Evolutionary conservation across 2,329 filamentous ascomycete genomes (phyloP).

Genomic region (Ceratocystis eucalypticola): DNA sequence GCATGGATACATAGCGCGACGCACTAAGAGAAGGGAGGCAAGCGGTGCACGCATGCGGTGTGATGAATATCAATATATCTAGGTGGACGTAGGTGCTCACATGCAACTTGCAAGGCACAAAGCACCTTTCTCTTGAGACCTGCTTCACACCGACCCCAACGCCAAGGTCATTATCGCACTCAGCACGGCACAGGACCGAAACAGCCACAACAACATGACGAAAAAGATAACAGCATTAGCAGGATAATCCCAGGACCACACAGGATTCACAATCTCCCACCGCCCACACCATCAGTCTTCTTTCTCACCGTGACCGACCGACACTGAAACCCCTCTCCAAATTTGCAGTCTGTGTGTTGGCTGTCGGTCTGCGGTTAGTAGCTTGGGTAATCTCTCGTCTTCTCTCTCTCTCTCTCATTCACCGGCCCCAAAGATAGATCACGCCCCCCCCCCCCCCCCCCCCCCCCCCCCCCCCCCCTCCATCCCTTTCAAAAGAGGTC

Average conservation of each 20-base stretch:
- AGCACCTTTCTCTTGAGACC: neutral
- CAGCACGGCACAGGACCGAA: too few species aligned
- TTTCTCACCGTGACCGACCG: neutral
- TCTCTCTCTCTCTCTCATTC: too few species aligned
- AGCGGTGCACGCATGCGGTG: neutral
- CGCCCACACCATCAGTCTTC: neutral
- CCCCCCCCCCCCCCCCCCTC: neutral
- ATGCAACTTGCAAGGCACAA: too few species aligned
- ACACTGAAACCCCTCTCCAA: neutral
- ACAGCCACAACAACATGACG: neutral
- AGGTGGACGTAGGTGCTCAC: neutral
- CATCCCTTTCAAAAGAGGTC: too few species aligned
- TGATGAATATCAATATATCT: neutral
- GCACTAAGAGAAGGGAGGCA: neutral
- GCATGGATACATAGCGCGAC: too few species aligned
- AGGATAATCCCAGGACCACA: neutral
- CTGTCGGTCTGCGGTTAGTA: neutral
- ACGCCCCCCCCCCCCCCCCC: neutral
- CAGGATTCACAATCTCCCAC: conserved; percentile 2
- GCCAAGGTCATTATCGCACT: neutral
- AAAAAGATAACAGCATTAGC: neutral
- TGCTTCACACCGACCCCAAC: neutral
- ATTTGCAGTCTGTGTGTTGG: neutral
- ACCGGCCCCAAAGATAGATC: neutral
- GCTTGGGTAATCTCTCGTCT: neutral